Evolutionary conservation across 2,329 filamentous ascomycete species (phyloP).

Genomic region (Colletotrichum magnum): DNA sequence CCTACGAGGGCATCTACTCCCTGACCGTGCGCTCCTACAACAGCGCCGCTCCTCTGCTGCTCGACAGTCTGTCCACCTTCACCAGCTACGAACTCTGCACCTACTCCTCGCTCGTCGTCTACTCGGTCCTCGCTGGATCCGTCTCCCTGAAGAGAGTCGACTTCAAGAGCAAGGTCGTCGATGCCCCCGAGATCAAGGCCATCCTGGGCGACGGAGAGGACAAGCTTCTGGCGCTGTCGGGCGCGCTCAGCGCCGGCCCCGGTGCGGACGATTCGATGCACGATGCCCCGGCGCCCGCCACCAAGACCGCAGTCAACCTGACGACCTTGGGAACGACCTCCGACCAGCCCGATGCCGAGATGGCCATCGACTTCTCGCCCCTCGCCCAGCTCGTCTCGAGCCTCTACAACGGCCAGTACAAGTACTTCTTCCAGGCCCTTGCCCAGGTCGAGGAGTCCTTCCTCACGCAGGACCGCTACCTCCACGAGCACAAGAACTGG

Average conservation of each 20-base stretch:
- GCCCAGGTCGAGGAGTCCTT: slow-evolving; percentile 94
- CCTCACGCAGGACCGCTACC: slow-evolving; percentile 92
- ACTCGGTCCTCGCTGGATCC: slow-evolving; percentile 94
- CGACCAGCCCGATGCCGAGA: slow-evolving; percentile 83
- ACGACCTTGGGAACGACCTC: slow-evolving; percentile 81
- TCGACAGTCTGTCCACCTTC: slow-evolving; percentile 97
- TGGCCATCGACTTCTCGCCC: slow-evolving; percentile 88
- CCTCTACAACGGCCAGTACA: slow-evolving; percentile 94
- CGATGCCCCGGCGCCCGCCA: slow-evolving; percentile 63
- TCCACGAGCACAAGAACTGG: slow-evolving; percentile 96
- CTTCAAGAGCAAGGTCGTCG: slow-evolving; percentile 99
- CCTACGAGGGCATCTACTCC: slow-evolving; percentile 94
- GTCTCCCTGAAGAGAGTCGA: slow-evolving; percentile 96
- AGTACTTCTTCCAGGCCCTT: slow-evolving; percentile 91
- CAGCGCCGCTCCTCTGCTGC: slow-evolving; percentile 89
- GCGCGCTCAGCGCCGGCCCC: slow-evolving; percentile 85
- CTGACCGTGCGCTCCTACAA: slow-evolving; percentile 94
- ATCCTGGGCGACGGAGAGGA: slow-evolving; percentile 93
- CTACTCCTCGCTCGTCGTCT: slow-evolving; percentile 94
- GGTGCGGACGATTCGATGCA: slow-evolving; percentile 84
- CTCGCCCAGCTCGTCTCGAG: slow-evolving; percentile 90
- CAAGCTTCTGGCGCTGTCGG: slow-evolving; percentile 85
- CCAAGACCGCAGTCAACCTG: slow-evolving; percentile 83
- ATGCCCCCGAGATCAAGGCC: slow-evolving; percentile 97
- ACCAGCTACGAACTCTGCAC: slow-evolving; percentile 99